A percentile compares a stretch with the other conserved stretches of the same genome.
Evolutionary conservation across 2,329 filamentous ascomycete species (phyloP).

Genomic region (Phoma sp.): DNA sequence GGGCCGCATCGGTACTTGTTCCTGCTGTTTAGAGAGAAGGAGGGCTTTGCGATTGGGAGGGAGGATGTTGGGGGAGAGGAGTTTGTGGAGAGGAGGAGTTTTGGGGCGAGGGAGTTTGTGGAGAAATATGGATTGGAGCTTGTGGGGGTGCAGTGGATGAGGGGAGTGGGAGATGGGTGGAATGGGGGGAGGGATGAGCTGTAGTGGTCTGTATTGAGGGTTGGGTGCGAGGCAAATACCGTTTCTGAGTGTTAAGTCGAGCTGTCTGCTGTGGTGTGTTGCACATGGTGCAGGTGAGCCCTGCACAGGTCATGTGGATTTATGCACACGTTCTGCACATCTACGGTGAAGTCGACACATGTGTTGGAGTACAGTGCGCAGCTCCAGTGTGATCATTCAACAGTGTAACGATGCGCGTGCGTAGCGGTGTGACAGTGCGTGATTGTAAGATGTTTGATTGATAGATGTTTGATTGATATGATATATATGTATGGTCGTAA

Average conservation of each 20-base stretch:
- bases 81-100: conserved; percentile 43
- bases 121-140: conserved; percentile 36
- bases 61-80: conserved; percentile 44
- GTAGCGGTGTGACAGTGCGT: neutral
- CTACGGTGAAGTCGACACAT: too few species aligned
- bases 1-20: conserved; percentile 46
- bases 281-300: too few species aligned
- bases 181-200: conserved; percentile 10
- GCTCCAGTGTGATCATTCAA: too few species aligned
- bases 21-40: conserved; percentile 38
- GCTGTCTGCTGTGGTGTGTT: too few species aligned
- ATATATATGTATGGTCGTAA: conserved; percentile 7
- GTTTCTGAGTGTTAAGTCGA: too few species aligned
- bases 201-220: neutral
- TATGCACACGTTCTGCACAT: too few species aligned
- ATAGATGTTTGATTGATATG: neutral
- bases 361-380: too few species aligned
- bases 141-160: conserved; percentile 47
- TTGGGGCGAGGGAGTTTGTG: conserved; percentile 32
- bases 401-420: too few species aligned
- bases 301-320: too few species aligned
- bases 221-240: too few species aligned
- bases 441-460: neutral
- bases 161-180: conserved; percentile 47
- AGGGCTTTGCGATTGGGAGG: conserved; percentile 27